These are phyloP conservation scores for Priceomyces haplophilus DNA, from an alignment of 805 yeast species.

Conservation along the genomic window DNA sequence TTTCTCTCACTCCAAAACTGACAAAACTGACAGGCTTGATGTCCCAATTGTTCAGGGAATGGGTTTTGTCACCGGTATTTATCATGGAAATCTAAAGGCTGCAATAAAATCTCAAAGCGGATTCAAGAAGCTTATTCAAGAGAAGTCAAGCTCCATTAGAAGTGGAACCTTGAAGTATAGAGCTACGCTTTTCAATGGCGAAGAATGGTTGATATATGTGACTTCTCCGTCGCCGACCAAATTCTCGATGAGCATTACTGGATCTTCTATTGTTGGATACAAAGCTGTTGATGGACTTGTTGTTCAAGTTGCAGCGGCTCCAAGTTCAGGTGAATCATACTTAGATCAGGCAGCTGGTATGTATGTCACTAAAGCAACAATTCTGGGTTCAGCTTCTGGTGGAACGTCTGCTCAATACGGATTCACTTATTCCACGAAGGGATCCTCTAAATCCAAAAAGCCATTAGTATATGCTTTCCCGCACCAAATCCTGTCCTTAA, in stretches of 20 bases:
- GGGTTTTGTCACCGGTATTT: slow-evolving; percentile 75
- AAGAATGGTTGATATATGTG: slow-evolving; percentile 67
- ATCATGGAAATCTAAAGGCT: slow-evolving; percentile 50
- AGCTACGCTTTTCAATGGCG: slow-evolving; percentile 51
- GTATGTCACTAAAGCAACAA: slow-evolving; percentile 50
- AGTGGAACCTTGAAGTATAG: slow-evolving; percentile 50
- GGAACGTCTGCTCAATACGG: slow-evolving; percentile 47
- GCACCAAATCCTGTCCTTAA: slow-evolving; percentile 46
- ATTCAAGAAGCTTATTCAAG: slow-evolving; percentile 19
- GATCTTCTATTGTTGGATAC: slow-evolving; percentile 42
- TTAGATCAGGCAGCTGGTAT: slow-evolving; percentile 71
- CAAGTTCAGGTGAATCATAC: slow-evolving; percentile 30
- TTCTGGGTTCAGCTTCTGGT: slow-evolving; percentile 45
- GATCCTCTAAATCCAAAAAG: slow-evolving; percentile 45
- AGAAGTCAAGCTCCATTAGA: slow-evolving; percentile 25
- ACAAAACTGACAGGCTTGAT: slow-evolving; percentile 38
- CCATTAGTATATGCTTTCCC: slow-evolving; percentile 53
- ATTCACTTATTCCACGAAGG: slow-evolving; percentile 48
- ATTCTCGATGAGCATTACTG: slow-evolving; percentile 25
- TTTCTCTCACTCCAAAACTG: slow-evolving; percentile 28
- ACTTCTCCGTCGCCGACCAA: slow-evolving; percentile 39
- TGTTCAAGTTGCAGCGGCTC: slow-evolving; percentile 33
- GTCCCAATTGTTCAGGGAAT: slow-evolving; percentile 75
- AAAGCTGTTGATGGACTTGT: slow-evolving; percentile 45
- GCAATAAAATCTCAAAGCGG: slow-evolving; percentile 28